Conservation (phyloP, 2,329 filamentous ascomycete genomes). For the Colletotrichum tabaci region DNA sequence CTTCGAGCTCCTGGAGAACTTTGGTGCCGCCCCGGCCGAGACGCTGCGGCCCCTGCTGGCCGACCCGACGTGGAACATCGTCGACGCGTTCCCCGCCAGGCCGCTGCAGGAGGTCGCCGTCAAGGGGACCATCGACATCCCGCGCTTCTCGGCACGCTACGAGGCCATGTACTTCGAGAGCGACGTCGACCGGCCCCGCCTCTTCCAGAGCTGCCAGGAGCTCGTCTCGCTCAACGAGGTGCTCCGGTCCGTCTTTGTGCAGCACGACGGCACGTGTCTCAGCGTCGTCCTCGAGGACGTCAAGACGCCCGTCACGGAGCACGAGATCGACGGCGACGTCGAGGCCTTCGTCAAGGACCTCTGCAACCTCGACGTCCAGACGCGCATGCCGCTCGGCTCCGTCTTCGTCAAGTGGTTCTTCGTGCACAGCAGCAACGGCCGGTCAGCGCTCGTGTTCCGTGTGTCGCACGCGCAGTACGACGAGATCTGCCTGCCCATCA, state of each 20-base stretch:
- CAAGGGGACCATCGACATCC: constrained; percentile 68
- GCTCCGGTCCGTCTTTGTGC: constrained; percentile 75
- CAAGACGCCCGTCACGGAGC: constrained; percentile 64
- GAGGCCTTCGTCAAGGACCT: constrained; percentile 67
- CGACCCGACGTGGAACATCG: constrained; percentile 65
- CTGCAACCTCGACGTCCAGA: constrained; percentile 69
- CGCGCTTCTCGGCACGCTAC: constrained; percentile 75
- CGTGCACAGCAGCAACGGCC: constrained; percentile 53
- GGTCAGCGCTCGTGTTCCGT: constrained; percentile 68
- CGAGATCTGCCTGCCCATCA: constrained; percentile 75
- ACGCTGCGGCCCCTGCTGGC: constrained; percentile 66
- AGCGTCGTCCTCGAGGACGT: constrained; percentile 72
- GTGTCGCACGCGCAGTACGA: constrained; percentile 81
- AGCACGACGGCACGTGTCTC: constrained; percentile 64
- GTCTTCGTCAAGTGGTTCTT: constrained; percentile 74
- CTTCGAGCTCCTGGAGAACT: constrained; percentile 66
- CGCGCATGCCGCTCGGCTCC: constrained; percentile 70
- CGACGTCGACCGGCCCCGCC: constrained; percentile 61
- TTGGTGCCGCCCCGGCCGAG: constrained; percentile 56
- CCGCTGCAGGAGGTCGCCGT: constrained; percentile 74
- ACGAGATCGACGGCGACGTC: constrained; percentile 66
- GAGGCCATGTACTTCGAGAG: constrained; percentile 74
- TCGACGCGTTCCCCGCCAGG: constrained; percentile 70
- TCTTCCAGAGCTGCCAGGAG: constrained; percentile 66
- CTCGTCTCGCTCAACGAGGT: constrained; percentile 75